Conservation (phyloP, 2,329 filamentous ascomycete species). For the Diatrype stigma region DNA sequence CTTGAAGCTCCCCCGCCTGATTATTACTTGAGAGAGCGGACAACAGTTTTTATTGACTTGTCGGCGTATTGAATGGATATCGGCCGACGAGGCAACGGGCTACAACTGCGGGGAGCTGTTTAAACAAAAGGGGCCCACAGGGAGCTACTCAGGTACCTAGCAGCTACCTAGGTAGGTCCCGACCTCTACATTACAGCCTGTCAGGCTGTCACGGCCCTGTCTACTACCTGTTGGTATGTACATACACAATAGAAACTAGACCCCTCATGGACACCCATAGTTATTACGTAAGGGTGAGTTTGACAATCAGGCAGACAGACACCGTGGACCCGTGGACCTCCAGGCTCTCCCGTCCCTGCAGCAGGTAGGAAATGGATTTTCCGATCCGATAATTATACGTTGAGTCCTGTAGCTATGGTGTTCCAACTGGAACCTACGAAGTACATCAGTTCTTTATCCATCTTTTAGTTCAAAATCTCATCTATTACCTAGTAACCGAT, state of each 20-base stretch:
- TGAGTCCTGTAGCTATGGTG: background rate
- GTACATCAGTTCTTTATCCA: too few species aligned
- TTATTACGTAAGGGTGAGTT: too few species aligned
- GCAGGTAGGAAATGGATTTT: background rate
- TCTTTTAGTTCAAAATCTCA: too few species aligned
- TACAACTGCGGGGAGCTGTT: background rate
- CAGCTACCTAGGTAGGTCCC: background rate
- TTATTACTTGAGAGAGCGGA: background rate
- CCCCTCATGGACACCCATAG: too few species aligned
- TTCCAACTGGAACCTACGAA: background rate
- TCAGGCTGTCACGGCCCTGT: too few species aligned
- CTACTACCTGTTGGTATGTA: background rate
- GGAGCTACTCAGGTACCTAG: too few species aligned
- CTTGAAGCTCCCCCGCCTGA: background rate
- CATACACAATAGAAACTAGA: too few species aligned
- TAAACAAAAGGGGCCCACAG: background rate
- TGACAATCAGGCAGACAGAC: too few species aligned
- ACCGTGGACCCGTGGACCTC: too few species aligned
- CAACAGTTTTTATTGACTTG: background rate
- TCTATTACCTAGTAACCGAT: too few species aligned
- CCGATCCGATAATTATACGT: background rate
- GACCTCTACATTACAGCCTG: background rate
- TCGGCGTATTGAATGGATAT: background rate
- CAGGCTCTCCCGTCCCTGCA: too few species aligned
- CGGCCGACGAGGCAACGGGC: background rate